A percentile compares a stretch with the other conserved stretches of the same genome.
phyloP scores from a whole-genome alignment of 2,329 filamentous ascomycete species.

The Scortechinia acanthostroma region DNA sequence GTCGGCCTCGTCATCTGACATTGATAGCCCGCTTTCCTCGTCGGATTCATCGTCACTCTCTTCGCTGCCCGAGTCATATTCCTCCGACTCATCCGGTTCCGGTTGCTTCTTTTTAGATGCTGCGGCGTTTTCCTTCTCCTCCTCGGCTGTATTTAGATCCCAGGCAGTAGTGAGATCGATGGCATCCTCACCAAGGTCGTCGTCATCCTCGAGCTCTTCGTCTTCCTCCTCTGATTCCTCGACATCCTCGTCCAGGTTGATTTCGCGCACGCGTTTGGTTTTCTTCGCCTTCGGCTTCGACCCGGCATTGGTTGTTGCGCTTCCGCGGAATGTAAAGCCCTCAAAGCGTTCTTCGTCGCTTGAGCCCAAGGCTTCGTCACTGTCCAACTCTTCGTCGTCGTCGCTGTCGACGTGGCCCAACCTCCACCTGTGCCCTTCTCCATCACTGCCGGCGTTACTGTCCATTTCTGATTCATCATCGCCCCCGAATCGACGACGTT shows the following conservation, averaged over 20 bases:
- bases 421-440: conserved; percentile 63
- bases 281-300: not conserved
- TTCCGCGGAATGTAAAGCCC: conserved; percentile 59
- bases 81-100: conserved; percentile 54
- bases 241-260: conserved; percentile 32
- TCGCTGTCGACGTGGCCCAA: conserved; percentile 59
- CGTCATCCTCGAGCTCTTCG: conserved; percentile 42
- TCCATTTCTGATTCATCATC: conserved; percentile 7
- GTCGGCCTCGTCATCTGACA: conserved; percentile 22
- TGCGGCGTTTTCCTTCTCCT: conserved; percentile 7
- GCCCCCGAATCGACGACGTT: conserved; percentile 22
- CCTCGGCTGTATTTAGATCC: not conserved
- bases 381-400: conserved; percentile 64
- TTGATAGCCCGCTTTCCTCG: conserved; percentile 27
- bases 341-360: conserved; percentile 68
- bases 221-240: conserved; percentile 20
- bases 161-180: not conserved
- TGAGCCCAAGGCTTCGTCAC: conserved; percentile 65
- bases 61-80: not conserved
- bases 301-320: conserved; percentile 9
- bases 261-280: conserved; percentile 7
- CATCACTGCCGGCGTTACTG: conserved; percentile 54
- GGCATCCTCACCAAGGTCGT: conserved; percentile 32
- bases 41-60: conserved; percentile 15
- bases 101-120: conserved; percentile 41